Evolutionary conservation across 768 basidiomycete species (phyloP).

Genomic region (Suillus plorans): DNA sequence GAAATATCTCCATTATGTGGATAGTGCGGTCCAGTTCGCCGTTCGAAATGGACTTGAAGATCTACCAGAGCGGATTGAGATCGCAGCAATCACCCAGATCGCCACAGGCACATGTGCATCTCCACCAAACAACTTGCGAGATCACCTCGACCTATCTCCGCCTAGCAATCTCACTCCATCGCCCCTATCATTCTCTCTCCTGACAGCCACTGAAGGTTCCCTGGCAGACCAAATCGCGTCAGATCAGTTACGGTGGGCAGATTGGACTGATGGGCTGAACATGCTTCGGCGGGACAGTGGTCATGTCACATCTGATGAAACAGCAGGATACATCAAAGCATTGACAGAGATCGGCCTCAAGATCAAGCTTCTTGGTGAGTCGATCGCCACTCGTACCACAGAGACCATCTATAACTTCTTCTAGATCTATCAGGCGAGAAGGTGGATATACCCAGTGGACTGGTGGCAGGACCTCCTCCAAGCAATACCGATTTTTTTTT

Average conservation of each 20-base stretch:
- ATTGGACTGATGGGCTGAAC: constrained; percentile 93
- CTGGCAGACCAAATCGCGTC: constrained; percentile 79
- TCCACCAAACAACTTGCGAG: constrained; percentile 63
- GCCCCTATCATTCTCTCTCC: constrained; percentile 73
- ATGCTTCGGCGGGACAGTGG: constrained; percentile 82
- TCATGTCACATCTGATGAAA: constrained; percentile 82
- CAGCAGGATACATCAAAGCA: constrained; percentile 81
- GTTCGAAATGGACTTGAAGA: constrained; percentile 84
- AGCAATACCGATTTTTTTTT: constrained; percentile 84
- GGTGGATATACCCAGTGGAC: constrained; percentile 83
- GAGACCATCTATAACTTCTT: constrained; percentile 5
- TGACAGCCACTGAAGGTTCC: constrained; percentile 68
- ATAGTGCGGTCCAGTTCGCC: constrained; percentile 76
- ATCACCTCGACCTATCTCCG: constrained; percentile 58
- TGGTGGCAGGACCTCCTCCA: constrained; percentile 78
- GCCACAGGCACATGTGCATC: constrained; percentile 71
- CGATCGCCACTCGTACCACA: not conserved
- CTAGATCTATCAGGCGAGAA: constrained; percentile 85
- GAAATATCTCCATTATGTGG: constrained; percentile 84
- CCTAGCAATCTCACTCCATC: constrained; percentile 55
- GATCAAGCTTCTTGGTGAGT: constrained; percentile 82
- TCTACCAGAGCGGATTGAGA: constrained; percentile 82
- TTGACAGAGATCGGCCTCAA: constrained; percentile 91
- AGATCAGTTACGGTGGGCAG: constrained; percentile 79
- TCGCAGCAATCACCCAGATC: constrained; percentile 77